phyloP scores from a whole-genome alignment of 2,329 filamentous ascomycete genomes.

The Epichloe bromicola region DNA sequence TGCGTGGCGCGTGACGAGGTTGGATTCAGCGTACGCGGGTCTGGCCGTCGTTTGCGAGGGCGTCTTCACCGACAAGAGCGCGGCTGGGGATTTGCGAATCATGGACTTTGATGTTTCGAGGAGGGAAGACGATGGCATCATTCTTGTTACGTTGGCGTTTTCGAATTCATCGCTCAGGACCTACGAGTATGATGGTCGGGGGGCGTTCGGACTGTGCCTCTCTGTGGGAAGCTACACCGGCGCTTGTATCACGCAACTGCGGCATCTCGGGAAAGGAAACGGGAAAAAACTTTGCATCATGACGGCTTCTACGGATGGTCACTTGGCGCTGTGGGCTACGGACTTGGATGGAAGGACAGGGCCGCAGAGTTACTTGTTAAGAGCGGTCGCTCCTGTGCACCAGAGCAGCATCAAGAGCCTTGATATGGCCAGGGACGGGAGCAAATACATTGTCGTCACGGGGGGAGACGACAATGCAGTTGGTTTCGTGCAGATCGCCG shows the following conservation, averaged over 20 bases:
- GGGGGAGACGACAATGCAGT: constrained; percentile 90
- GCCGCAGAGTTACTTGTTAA: constrained; percentile 14
- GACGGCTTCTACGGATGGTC: constrained; percentile 72
- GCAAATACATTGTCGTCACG: constrained; percentile 45
- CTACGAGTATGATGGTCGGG: constrained; percentile 32
- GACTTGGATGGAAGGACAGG: constrained; percentile 4
- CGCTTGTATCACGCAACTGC: constrained; percentile 60
- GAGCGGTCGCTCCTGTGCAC: constrained; percentile 42
- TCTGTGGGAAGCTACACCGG: constrained; percentile 50
- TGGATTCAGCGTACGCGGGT: constrained; percentile 36
- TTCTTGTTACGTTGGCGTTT: constrained; percentile 53
- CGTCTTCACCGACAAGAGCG: constrained; percentile 35
- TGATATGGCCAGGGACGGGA: constrained; percentile 24
- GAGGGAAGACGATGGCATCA: constrained; percentile 10
- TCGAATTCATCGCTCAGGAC: constrained; percentile 71
- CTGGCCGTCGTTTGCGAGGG: constrained; percentile 46
- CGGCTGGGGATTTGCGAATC: constrained; percentile 59
- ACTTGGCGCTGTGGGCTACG: constrained; percentile 32
- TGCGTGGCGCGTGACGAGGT: constrained; percentile 55
- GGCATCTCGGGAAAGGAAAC: constrained; percentile 22
- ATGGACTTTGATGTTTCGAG: constrained; percentile 57
- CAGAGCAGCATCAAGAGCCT: constrained; percentile 69
- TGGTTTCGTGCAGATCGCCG: constrained; percentile 33
- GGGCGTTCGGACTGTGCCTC: constrained; percentile 33
- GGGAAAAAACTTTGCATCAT: constrained; percentile 30